phyloP scores from a whole-genome alignment of 2,329 filamentous ascomycete genomes.

The Penicillium sp. region DNA sequence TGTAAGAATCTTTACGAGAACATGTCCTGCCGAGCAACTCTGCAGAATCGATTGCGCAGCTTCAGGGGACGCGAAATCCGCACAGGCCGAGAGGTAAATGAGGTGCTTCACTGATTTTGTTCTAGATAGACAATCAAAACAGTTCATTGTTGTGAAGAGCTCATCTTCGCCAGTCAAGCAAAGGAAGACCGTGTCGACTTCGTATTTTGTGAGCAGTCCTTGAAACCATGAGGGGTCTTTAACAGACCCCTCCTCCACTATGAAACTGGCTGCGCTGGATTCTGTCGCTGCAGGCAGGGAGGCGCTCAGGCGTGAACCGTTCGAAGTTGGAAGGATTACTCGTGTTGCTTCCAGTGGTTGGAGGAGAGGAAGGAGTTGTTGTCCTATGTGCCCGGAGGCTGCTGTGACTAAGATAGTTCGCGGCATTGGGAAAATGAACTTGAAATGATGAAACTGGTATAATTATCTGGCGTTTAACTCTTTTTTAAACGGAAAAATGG shows the following conservation, averaged over 20 bases:
- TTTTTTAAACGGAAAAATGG: not conserved
- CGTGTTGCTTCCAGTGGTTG: not conserved
- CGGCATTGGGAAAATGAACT: not conserved
- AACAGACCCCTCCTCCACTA: not conserved
- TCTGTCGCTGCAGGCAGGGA: not conserved
- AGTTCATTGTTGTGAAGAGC: constrained; percentile 3
- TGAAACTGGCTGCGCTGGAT: not conserved
- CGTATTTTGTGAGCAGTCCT: not conserved
- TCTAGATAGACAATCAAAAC: not conserved
- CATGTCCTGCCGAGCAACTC: not conserved
- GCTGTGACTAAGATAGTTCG: not conserved
- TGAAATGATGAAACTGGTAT: no score
- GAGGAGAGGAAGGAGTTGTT: not conserved
- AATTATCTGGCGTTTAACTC: no score
- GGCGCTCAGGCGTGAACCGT: not conserved
- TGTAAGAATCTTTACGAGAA: not conserved
- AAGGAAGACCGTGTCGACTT: not conserved
- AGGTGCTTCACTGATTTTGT: not conserved
- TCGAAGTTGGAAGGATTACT: not conserved
- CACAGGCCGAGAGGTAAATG: not conserved
- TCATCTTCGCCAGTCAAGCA: constrained; percentile 1
- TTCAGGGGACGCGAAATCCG: not conserved
- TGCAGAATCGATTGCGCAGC: not conserved
- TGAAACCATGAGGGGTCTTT: not conserved
- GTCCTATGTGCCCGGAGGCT: not conserved